Percentiles rank a stretch among this genome's conserved stretches.
Conservation (phyloP, 768 basidiomycete genomes). For the Podaxis pistillaris region DNA sequence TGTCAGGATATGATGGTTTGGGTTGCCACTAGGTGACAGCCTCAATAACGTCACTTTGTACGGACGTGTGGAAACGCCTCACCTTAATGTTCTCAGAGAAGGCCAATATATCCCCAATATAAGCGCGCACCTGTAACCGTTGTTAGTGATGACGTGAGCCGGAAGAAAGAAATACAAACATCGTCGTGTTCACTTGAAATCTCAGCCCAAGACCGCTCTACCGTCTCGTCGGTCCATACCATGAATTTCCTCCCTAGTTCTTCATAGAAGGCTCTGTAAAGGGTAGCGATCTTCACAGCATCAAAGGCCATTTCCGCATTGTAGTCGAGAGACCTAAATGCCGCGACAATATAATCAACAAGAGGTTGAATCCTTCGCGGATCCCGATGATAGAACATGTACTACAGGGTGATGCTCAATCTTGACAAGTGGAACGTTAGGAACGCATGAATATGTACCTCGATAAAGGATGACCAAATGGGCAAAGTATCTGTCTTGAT, state of each 20-base stretch:
- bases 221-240: slow-evolving; percentile 70
- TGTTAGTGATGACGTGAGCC: slow-evolving; percentile 9
- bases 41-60: slow-evolving; percentile 5
- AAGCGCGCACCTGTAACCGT: slow-evolving; percentile 57
- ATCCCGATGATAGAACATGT: slow-evolving; percentile 76
- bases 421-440: neutral
- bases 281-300: slow-evolving; percentile 63
- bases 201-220: slow-evolving; percentile 69
- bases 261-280: slow-evolving; percentile 71
- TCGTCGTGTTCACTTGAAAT: slow-evolving; percentile 79
- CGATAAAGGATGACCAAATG: slow-evolving; percentile 78
- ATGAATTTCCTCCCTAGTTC: slow-evolving; percentile 78
- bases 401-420: slow-evolving; percentile 38
- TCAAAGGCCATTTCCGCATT: slow-evolving; percentile 83
- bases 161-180: slow-evolving; percentile 33
- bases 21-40: slow-evolving; percentile 54
- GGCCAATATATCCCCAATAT: slow-evolving; percentile 73
- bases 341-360: slow-evolving; percentile 66
- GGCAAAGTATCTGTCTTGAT: slow-evolving; percentile 80
- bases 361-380: slow-evolving; percentile 81
- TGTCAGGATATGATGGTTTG: slow-evolving; percentile 55
- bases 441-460: slow-evolving; percentile 41
- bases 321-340: slow-evolving; percentile 70
- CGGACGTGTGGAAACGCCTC: slow-evolving; percentile 16
- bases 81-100: slow-evolving; percentile 76